Conservation (phyloP, 371 early-diverging fungal genomes). For the Saksenaea oblongispora region DNA sequence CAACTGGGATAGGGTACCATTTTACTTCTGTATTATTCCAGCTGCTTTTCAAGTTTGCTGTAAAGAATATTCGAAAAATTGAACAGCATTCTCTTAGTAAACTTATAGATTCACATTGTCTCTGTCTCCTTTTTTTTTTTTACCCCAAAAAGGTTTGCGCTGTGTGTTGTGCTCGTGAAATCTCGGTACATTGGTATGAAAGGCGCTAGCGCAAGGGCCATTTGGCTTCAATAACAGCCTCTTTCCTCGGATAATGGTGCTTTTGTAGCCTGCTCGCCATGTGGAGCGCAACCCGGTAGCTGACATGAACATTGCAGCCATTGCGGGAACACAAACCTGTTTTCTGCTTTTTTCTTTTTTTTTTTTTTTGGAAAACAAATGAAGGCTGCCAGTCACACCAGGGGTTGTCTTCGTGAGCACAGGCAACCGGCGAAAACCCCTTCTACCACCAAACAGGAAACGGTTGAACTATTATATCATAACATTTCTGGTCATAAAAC, state of each 20-base stretch:
- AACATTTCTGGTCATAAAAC: no score
- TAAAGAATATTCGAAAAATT: not conserved
- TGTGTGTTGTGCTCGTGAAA: not conserved
- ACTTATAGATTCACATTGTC: not conserved
- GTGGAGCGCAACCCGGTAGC: not conserved
- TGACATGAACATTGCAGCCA: not conserved
- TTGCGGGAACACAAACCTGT: not conserved
- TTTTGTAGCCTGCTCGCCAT: not conserved
- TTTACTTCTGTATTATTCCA: conserved; percentile 63
- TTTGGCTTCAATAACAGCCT: not conserved
- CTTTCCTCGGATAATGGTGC: not conserved
- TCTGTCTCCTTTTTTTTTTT: not conserved
- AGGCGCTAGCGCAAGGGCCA: not conserved
- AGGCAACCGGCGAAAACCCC: no score
- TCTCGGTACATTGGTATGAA: not conserved
- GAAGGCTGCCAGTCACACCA: not conserved
- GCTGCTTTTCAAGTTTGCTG: conserved; percentile 34
- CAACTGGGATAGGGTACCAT: conserved; percentile 80
- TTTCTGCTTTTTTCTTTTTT: not conserved
- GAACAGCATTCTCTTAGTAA: not conserved
- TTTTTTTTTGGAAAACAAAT: no score
- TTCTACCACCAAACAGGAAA: no score
- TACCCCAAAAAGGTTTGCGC: not conserved
- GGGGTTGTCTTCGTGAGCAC: no score
- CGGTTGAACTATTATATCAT: no score